Conservation (phyloP, 148 eudicot genomes). For the Cornus suecica region DNA sequence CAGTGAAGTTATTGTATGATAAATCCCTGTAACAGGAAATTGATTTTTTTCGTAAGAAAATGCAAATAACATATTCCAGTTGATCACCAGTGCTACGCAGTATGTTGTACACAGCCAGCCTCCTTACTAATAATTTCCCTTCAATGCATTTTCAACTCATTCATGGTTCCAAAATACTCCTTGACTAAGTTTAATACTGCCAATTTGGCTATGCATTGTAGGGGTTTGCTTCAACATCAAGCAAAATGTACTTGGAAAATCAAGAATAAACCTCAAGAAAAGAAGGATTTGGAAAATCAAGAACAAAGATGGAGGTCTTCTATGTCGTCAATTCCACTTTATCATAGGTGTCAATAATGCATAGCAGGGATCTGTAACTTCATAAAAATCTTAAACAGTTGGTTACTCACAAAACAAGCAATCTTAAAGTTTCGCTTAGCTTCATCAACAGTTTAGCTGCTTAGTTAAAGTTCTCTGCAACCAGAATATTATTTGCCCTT, state of each 20-base stretch:
- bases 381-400: background rate
- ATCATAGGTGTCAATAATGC: background rate
- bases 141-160: background rate
- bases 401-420: background rate
- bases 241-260: background rate
- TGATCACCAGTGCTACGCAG: background rate
- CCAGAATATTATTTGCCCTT: no score
- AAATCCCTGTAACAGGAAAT: slow-evolving; percentile 61
- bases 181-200: background rate
- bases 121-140: background rate
- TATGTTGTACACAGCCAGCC: background rate
- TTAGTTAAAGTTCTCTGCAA: no score
- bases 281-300: no score
- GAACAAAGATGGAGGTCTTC: background rate
- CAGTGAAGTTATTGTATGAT: slow-evolving; percentile 74
- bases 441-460: background rate
- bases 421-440: background rate
- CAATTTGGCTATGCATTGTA: background rate
- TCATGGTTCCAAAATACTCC: background rate
- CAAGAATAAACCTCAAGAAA: background rate
- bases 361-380: background rate
- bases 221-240: background rate
- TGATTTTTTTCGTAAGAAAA: background rate
- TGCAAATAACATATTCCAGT: background rate
- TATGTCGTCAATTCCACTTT: background rate